Evolutionary conservation across 768 basidiomycete species (phyloP), one percentile per base, ranked within the genome.

Genomic region (Rhizopogon salebrosus): DNA sequence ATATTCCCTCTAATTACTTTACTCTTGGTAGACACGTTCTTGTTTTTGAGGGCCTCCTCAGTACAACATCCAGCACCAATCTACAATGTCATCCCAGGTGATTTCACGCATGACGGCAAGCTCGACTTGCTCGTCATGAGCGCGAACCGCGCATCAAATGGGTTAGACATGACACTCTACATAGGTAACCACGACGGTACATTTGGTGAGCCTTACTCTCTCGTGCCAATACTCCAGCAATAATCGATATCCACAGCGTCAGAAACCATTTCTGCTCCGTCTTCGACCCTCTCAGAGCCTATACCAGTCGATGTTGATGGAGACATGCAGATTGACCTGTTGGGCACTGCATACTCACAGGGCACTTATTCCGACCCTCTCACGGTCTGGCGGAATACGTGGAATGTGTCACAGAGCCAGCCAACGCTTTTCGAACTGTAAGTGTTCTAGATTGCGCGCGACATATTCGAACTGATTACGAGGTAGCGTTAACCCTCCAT

Each of bases 41-140:
- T 62, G 0, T 90, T 84, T 62, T 60, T 73, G 54, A 73, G 75
- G 49, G 72, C 80, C 4, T 66, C 72, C 6, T 68, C 78, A 6
- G 75, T 89, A 59, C 74, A 69, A 48, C 85, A 89, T 70, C 68
- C 79, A 6, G 57, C 66, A 24, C 75, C 73, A 27, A 75, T 97
- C 20, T 71, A 80, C 55, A 97, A 97, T 63, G 85, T 95, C 48
- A 80, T 98, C 9, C 94, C 95, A 0, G 92, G 90, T 20, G 97
- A 99, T 70, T 97, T 89, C 63, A 89, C 94, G 23, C 89, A 93
- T 63, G 88, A 93, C 52, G 97, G 97, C 27, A 85, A 82, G 60
- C 77, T 98, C 4, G 97, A 98, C 68, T 64, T 97, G 1, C 80
- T 98, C 1, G 82, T 98, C 41, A 93, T 98, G 89, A 82, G 85